Percentiles rank a stretch among this genome's conserved stretches.
phyloP scores from a whole-genome alignment of 768 basidiomycete genomes.

The Lenzites betulinus region DNA sequence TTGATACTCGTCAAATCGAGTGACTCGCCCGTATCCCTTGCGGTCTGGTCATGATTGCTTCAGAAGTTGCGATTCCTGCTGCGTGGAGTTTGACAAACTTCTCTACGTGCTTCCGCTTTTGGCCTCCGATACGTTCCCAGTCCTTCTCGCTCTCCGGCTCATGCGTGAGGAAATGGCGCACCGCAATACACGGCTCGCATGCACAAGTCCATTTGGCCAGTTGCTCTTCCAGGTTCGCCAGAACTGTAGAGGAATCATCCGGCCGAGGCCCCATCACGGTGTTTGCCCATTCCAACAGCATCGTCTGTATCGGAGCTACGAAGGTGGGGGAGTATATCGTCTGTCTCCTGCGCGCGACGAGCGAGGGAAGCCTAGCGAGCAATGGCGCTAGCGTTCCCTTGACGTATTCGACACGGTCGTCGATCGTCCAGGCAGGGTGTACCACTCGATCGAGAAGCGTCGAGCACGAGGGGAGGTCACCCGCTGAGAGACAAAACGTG shows the following conservation, averaged over 20 bases:
- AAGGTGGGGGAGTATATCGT: neutral
- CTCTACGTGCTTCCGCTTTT: neutral
- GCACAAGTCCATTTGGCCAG: neutral
- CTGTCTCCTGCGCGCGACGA: neutral
- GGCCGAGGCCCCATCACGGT: neutral
- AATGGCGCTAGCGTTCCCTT: neutral
- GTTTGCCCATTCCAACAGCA: neutral
- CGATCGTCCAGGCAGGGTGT: neutral
- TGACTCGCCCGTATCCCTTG: neutral
- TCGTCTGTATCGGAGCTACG: neutral
- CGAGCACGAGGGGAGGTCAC: neutral
- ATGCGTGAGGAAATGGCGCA: neutral
- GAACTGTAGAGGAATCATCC: neutral
- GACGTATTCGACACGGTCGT: neutral
- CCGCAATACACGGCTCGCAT: neutral
- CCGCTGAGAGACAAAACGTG: neutral
- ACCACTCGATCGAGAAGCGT: neutral
- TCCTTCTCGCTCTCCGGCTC: neutral
- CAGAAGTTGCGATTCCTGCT: neutral
- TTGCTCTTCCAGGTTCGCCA: neutral
- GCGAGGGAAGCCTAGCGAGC: neutral
- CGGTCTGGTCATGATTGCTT: neutral
- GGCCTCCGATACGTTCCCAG: neutral
- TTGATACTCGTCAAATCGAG: neutral
- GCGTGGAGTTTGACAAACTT: neutral